Evolutionary conservation across 2,329 filamentous ascomycete genomes (phyloP).

Genomic region (Pyricularia sp.): DNA sequence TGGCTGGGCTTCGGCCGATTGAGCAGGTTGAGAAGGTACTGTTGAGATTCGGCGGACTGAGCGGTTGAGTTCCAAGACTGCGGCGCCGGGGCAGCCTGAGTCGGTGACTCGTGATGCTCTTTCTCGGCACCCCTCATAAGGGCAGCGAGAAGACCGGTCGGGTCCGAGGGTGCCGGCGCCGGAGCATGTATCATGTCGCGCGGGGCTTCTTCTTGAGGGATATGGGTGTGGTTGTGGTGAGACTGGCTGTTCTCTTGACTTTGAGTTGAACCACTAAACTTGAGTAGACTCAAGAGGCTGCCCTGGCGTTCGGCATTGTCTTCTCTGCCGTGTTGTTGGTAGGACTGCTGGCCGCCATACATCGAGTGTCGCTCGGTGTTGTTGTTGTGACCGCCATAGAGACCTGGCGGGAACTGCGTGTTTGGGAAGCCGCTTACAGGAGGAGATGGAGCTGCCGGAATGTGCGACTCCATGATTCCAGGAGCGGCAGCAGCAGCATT

Average conservation of each 20-base stretch:
- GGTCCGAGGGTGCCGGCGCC: slow-evolving; percentile 41
- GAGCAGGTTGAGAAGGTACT: slow-evolving; percentile 74
- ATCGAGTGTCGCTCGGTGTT: not conserved
- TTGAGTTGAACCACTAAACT: slow-evolving; percentile 35
- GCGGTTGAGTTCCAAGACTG: slow-evolving; percentile 31
- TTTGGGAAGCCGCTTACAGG: slow-evolving; percentile 24
- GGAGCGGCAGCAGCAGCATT: slow-evolving; percentile 12
- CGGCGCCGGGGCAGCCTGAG: slow-evolving; percentile 13
- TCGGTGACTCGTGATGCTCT: slow-evolving; percentile 11
- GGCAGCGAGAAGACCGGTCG: slow-evolving; percentile 43
- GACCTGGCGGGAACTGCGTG: slow-evolving; percentile 24
- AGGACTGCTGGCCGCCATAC: not conserved
- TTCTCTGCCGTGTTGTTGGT: not conserved
- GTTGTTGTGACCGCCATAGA: not conserved
- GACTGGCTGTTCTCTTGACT: not conserved
- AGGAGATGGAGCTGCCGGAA: slow-evolving; percentile 32
- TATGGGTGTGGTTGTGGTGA: not conserved
- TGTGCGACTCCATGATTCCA: slow-evolving; percentile 13
- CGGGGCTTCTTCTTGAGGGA: slow-evolving; percentile 13
- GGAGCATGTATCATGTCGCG: slow-evolving; percentile 38
- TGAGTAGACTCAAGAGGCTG: slow-evolving; percentile 45
- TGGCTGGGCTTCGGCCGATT: slow-evolving; percentile 62
- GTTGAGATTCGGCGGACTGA: slow-evolving; percentile 59
- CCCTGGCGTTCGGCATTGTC: slow-evolving; percentile 3
- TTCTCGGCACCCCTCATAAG: slow-evolving; percentile 46